These are phyloP conservation scores for Singerocomus rubriflavus DNA, from an alignment of 1,284 basidiomycete species.

Conservation along the genomic window DNA sequence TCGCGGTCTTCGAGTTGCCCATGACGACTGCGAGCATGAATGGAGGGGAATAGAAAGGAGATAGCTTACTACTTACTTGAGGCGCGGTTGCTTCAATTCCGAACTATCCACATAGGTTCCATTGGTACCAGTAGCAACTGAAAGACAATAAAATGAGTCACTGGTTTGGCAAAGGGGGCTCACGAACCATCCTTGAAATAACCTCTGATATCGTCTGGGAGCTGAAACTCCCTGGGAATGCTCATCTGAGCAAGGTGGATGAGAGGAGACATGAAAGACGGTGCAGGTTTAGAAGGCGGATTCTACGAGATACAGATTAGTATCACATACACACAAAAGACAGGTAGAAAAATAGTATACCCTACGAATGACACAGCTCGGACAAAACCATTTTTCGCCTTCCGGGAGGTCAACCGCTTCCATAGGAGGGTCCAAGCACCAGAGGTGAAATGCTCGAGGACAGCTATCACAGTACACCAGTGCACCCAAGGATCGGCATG, in stretches of 20 bases:
- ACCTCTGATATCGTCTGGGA: slow-evolving; percentile 84
- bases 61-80: slow-evolving; percentile 52
- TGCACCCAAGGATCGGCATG: slow-evolving; percentile 78
- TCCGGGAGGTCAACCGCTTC: slow-evolving; percentile 82
- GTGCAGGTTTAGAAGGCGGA: slow-evolving; percentile 56
- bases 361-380: slow-evolving; percentile 65
- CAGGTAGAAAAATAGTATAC: slow-evolving; percentile 40
- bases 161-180: slow-evolving; percentile 8
- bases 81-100: slow-evolving; percentile 71
- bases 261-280: slow-evolving; percentile 64
- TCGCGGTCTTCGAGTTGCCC: slow-evolving; percentile 92
- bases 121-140: slow-evolving; percentile 71
- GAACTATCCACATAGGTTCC: slow-evolving; percentile 79
- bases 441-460: slow-evolving; percentile 92
- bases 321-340: slow-evolving; percentile 6
- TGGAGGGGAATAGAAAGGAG: slow-evolving; percentile 10
- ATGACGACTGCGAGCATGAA: slow-evolving; percentile 61
- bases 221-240: slow-evolving; percentile 81
- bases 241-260: slow-evolving; percentile 61
- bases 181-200: slow-evolving; percentile 83
- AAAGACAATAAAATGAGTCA: slow-evolving; percentile 15
- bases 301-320: slow-evolving; percentile 43
- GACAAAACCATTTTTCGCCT: slow-evolving; percentile 93
- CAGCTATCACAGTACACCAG: slow-evolving; percentile 97
- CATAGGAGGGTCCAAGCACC: slow-evolving; percentile 94